A percentile compares a stretch with the other conserved stretches of the same genome.
phyloP scores from a whole-genome alignment of 139 green algal genomes.

The Pleodorina starrii region DNA sequence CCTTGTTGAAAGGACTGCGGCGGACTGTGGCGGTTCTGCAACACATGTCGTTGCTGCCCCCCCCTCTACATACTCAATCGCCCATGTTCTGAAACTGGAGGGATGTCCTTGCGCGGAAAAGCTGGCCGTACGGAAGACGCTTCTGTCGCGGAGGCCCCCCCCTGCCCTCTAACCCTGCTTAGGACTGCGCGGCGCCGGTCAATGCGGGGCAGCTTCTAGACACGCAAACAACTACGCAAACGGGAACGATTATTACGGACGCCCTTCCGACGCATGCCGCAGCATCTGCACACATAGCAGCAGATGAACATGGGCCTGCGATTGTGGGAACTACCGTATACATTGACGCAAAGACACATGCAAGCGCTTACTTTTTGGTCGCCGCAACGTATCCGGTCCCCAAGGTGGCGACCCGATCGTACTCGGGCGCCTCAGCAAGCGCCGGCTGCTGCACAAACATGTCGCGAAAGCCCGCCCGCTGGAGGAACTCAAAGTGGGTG shows the following conservation, averaged over 20 bases:
- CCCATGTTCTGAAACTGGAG: no score
- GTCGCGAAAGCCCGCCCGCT: conserved; percentile 41
- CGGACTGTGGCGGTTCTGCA: no score
- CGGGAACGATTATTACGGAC: neutral
- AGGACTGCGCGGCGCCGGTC: no score
- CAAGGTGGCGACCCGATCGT: conserved; percentile 36
- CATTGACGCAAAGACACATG: neutral
- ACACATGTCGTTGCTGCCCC: no score
- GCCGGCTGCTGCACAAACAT: conserved; percentile 51
- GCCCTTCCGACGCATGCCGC: neutral
- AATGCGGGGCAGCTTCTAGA: no score
- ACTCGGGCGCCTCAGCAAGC: neutral
- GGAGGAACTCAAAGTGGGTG: conserved; percentile 59
- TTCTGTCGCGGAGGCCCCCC: no score
- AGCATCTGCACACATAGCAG: neutral
- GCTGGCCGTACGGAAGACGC: no score
- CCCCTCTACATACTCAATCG: no score
- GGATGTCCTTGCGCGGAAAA: no score
- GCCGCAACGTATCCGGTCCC: conserved; percentile 51
- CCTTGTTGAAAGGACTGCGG: neutral
- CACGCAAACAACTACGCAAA: neutral
- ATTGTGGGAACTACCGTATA: neutral
- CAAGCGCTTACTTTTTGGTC: conserved; percentile 40
- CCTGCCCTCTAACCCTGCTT: no score
- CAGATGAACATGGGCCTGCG: neutral